Conservation (phyloP, 306 rosid genomes). For the Fragaria nilgerrensis region DNA sequence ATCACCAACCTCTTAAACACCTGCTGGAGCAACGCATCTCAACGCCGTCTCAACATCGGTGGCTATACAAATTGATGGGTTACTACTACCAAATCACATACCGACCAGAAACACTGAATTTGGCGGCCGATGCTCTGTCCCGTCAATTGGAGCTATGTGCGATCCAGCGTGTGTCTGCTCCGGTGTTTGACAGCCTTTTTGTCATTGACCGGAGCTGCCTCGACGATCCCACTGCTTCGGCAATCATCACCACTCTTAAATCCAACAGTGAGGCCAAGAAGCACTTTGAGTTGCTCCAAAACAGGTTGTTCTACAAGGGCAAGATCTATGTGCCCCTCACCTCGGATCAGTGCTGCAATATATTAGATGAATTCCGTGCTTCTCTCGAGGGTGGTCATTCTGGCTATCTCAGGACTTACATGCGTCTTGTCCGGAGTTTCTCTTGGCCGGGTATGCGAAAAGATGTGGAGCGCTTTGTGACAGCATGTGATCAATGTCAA, state of each 20-base stretch:
- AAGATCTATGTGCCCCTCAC: neutral
- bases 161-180: neutral
- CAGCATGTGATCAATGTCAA: neutral
- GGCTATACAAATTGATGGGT: neutral
- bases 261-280: too few relatives aligned
- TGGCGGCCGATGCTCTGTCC: too few relatives aligned
- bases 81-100: too few relatives aligned
- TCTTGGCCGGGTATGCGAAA: neutral
- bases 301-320: neutral
- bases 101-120: too few relatives aligned
- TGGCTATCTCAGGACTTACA: fast-evolving
- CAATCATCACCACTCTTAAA: too few relatives aligned
- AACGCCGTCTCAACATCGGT: neutral
- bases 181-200: neutral
- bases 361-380: neutral
- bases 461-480: neutral
- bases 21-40: fast-evolving
- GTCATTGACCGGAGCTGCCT: neutral
- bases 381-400: neutral
- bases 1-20: neutral
- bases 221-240: too few relatives aligned
- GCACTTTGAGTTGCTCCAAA: too few relatives aligned
- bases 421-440: neutral
- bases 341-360: fast-evolving
- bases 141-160: too few relatives aligned